Conservation (phyloP, 176 grass and related monocot species). For the Ananas comosus region DNA sequence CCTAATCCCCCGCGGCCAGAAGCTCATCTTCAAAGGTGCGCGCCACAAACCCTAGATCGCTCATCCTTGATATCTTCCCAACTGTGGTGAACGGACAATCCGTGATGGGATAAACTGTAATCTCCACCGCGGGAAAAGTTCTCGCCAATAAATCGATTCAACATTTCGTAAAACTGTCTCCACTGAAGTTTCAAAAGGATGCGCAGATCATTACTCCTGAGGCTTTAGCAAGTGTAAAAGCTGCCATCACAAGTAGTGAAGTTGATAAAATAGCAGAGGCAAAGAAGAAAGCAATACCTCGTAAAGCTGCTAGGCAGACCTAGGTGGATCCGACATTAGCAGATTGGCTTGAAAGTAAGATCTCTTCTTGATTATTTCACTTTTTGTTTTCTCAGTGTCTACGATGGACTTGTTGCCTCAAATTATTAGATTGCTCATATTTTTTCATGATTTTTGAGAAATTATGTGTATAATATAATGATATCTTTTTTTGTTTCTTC, state of each 20-base stretch:
- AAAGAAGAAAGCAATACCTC: slow-evolving; percentile 53
- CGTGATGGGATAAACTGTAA: too few relatives aligned
- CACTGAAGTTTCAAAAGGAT: slow-evolving; percentile 69
- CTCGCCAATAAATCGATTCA: too few relatives aligned
- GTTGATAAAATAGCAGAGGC: slow-evolving; percentile 39
- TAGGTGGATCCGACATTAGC: slow-evolving; percentile 70
- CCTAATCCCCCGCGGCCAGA: too few relatives aligned
- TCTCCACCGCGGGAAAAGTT: too few relatives aligned
- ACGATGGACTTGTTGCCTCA: neutral
- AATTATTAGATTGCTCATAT: neutral
- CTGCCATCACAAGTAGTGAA: slow-evolving; percentile 42
- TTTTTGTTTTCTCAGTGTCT: neutral
- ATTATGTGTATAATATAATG: too few relatives aligned
- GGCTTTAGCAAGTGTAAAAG: slow-evolving; percentile 58
- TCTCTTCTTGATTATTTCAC: slow-evolving; percentile 5
- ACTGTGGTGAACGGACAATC: too few relatives aligned
- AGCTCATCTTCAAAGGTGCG: too few relatives aligned
- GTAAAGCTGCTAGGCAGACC: slow-evolving; percentile 69
- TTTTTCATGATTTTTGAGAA: neutral
- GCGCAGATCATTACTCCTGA: slow-evolving; percentile 47
- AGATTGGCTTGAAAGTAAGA: slow-evolving; percentile 83
- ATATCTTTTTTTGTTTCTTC: too few relatives aligned
- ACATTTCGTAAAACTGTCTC: too few relatives aligned
- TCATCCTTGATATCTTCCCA: too few relatives aligned
- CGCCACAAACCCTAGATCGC: too few relatives aligned